Evolutionary conservation across 805 yeast species (phyloP).

Genomic region (Barnettozyma vustinii): DNA sequence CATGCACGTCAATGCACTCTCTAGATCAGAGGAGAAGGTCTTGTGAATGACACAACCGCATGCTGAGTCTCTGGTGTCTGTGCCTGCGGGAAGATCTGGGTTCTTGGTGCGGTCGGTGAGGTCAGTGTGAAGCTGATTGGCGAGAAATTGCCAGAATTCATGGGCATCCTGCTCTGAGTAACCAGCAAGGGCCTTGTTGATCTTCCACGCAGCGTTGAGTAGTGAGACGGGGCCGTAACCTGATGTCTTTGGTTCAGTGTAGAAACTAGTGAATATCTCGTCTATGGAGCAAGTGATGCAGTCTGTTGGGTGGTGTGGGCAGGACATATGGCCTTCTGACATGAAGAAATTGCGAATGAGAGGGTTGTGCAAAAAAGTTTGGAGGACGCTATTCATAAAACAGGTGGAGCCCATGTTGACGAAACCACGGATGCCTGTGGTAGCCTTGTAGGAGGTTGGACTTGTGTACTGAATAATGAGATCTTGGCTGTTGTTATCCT

Average conservation of each 20-base stretch:
- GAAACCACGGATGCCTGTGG: slow-evolving; percentile 81
- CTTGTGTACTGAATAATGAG: slow-evolving; percentile 30
- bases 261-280: slow-evolving; percentile 69
- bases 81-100: slow-evolving; percentile 6
- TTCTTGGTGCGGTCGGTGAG: slow-evolving; percentile 17
- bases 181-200: slow-evolving; percentile 83
- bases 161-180: slow-evolving; percentile 98
- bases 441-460: slow-evolving; percentile 40
- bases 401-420: slow-evolving; percentile 96
- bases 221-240: slow-evolving; percentile 81
- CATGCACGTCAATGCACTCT: slow-evolving; percentile 72
- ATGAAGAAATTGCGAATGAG: slow-evolving; percentile 72
- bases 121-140: slow-evolving; percentile 71
- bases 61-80: slow-evolving; percentile 2
- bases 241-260: slow-evolving; percentile 51
- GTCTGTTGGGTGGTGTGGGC: slow-evolving; percentile 34
- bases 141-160: slow-evolving; percentile 90
- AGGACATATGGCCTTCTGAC: slow-evolving; percentile 63
- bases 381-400: slow-evolving; percentile 91
- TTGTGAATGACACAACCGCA: slow-evolving; percentile 83
- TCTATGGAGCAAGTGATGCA: slow-evolving; percentile 88
- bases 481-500: slow-evolving; percentile 21
- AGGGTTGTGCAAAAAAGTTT: slow-evolving; percentile 87
- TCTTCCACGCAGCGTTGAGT: slow-evolving; percentile 82
- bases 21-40: slow-evolving; percentile 77